Base-by-base conservation (phyloP, 2,329 filamentous ascomycete species). In the Magnaporthiopsis incrustans region DNA sequence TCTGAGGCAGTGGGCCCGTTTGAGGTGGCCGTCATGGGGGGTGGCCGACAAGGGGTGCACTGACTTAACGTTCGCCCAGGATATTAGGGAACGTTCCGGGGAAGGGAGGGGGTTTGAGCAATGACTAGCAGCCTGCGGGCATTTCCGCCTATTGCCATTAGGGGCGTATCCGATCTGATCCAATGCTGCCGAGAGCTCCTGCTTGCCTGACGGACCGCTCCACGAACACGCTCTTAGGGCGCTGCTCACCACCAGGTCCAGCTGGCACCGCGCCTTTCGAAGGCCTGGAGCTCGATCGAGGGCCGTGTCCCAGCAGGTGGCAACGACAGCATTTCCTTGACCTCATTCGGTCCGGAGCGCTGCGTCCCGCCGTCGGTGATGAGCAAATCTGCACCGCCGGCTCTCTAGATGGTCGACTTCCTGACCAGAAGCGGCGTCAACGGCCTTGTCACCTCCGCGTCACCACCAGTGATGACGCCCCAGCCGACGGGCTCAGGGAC, bases 331-430 rank as follows among this genome's bases (percentile, higher is more conserved):
- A 66, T 44, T 14, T 44, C 6, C 26, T 57, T 76, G 32, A 64
- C 77, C 27, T 69, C 69, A 10, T 77, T 79, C 67, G 77, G 77
- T 1, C 68, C 70, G 1, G 76, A 78, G 59, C 70, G 73, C 27
- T 71, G 70, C 63, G 63, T 78, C 4, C 76, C 77, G 32, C 72
- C 73, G 4, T 68, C 73, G 30, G 35, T 74, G 30, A 62, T 71
- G 57, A 69, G 71, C 10, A 68, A 67, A 30, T 64, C 73, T 8
- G 69, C 69, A n/a, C 30, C 65, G 14, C 67, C 58, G 15, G 38
- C 5, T 18, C 38, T 44, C 12, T 18, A 44, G 2, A 44, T 44
- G 38, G 38, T 12, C 12, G 38, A 44, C 38, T 15, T 44, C 38
- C 12, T 44, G 38, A 18, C 12, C 11, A 44, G 4, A 2, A 14